phyloP scores from a whole-genome alignment of 73 alveolate genomes.

The Uronychia binucleata region DNA sequence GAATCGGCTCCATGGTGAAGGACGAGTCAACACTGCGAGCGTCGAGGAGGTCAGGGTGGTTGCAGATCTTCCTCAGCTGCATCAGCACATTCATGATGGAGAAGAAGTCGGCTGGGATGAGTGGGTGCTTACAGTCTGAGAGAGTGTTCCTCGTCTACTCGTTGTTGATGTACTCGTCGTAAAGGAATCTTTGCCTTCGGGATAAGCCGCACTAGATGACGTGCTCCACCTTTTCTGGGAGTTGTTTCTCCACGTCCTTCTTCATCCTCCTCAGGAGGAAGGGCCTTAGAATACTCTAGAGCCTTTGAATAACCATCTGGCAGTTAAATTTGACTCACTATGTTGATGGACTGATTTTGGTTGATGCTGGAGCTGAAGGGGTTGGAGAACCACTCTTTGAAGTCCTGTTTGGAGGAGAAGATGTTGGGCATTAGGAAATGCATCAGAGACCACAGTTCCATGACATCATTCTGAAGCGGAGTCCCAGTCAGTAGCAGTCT shows the following conservation, averaged over 20 bases:
- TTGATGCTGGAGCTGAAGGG: constrained; percentile 93
- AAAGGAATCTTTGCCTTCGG: constrained; percentile 95
- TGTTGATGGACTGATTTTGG: constrained; percentile 77
- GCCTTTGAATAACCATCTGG: constrained; percentile 81
- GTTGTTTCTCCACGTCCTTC: constrained; percentile 97
- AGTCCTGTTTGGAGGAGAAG: constrained; percentile 76
- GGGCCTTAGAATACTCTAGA: constrained; percentile 96
- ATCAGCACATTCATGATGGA: constrained; percentile 97
- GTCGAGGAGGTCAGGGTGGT: constrained; percentile 99
- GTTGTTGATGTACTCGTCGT: constrained; percentile 96
- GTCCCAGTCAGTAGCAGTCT: constrained; percentile 99
- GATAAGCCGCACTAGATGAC: constrained; percentile 93
- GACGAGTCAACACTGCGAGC: constrained; percentile 95
- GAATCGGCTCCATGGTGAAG: constrained; percentile 42
- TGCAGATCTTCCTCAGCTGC: constrained; percentile 98
- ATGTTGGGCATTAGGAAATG: constrained; percentile 99
- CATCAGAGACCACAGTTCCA: constrained; percentile 99
- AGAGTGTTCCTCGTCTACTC: constrained; percentile 84
- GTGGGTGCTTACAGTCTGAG: constrained; percentile 19
- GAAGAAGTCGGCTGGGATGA: constrained; percentile 79
- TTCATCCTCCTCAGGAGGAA: constrained; percentile 97
- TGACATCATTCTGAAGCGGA: constrained; percentile 99
- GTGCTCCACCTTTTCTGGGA: constrained; percentile 96
- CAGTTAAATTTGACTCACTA: constrained; percentile 9
- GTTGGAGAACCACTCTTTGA: constrained; percentile 95